Evolutionary conservation across 768 basidiomycete genomes (phyloP).

Genomic region (Podaxis pistillaris): DNA sequence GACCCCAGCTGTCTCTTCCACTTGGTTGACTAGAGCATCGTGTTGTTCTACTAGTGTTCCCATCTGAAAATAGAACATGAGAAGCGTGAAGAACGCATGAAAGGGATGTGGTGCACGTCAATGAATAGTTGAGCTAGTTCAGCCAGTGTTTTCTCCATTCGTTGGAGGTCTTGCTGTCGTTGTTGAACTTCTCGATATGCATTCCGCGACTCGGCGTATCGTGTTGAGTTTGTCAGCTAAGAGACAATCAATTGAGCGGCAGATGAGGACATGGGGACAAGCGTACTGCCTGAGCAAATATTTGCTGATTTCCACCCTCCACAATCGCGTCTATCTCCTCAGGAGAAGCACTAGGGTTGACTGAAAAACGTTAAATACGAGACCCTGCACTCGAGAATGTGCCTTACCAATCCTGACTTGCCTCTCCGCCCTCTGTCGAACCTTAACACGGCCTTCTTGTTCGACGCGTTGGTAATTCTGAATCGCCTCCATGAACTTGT

Average conservation of each 20-base stretch:
- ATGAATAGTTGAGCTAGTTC: conserved; percentile 87
- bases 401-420: conserved; percentile 76
- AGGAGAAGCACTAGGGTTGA: conserved; percentile 83
- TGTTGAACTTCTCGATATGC: conserved; percentile 89
- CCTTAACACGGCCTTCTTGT: conserved; percentile 62
- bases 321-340: conserved; percentile 76
- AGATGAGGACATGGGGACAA: conserved; percentile 6
- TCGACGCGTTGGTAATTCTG: conserved; percentile 79
- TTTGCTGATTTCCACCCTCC: conserved; percentile 61
- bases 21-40: conserved; percentile 64
- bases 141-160: conserved; percentile 84
- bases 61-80: conserved; percentile 50
- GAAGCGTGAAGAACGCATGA: not conserved
- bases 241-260: conserved; percentile 3
- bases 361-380: conserved; percentile 32
- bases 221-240: conserved; percentile 72
- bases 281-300: conserved; percentile 75
- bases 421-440: conserved; percentile 66
- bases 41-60: conserved; percentile 76
- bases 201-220: conserved; percentile 78
- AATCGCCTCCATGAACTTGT: conserved; percentile 72
- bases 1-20: conserved; percentile 60
- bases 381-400: not conserved
- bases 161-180: conserved; percentile 80
- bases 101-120: conserved; percentile 51